Evolutionary conservation across 2,329 filamentous ascomycete genomes (phyloP).

Genomic region (Cercospora sp.): DNA sequence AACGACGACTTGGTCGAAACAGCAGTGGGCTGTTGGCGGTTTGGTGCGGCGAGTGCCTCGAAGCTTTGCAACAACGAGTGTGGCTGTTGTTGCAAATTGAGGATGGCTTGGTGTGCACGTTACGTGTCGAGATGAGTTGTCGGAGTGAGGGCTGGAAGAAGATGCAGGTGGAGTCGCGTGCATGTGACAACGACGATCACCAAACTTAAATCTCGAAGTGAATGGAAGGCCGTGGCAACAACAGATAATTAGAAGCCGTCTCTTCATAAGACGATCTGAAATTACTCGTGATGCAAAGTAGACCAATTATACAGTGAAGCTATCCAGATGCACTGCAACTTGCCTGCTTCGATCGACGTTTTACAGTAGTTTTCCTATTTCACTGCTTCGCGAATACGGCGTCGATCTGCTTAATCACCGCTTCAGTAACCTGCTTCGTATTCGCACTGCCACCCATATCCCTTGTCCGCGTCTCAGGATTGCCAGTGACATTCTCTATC

Average conservation of each 20-base stretch:
- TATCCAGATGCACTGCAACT: background rate
- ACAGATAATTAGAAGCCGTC: background rate
- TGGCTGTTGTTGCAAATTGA: background rate
- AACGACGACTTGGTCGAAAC: background rate
- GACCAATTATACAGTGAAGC: background rate
- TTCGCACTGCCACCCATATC: constrained; percentile 61
- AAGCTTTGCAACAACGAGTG: background rate
- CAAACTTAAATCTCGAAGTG: background rate
- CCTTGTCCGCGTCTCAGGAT: constrained; percentile 54
- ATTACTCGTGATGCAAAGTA: background rate
- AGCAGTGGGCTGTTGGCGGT: background rate
- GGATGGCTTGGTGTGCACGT: background rate
- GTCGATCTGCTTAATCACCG: constrained; percentile 56
- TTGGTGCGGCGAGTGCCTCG: background rate
- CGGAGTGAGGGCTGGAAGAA: background rate
- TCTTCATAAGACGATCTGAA: background rate
- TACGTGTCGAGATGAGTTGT: background rate
- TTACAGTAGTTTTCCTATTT: background rate
- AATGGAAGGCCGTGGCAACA: background rate
- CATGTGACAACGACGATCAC: background rate
- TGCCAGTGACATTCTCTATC: constrained; percentile 61
- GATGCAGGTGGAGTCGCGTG: background rate
- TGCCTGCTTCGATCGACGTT: background rate
- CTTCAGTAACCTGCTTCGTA: constrained; percentile 61
- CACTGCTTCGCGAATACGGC: constrained; percentile 40